Evolutionary conservation across 2,329 filamentous ascomycete genomes (phyloP).

Genomic region (Trichophyton benhamiae): DNA sequence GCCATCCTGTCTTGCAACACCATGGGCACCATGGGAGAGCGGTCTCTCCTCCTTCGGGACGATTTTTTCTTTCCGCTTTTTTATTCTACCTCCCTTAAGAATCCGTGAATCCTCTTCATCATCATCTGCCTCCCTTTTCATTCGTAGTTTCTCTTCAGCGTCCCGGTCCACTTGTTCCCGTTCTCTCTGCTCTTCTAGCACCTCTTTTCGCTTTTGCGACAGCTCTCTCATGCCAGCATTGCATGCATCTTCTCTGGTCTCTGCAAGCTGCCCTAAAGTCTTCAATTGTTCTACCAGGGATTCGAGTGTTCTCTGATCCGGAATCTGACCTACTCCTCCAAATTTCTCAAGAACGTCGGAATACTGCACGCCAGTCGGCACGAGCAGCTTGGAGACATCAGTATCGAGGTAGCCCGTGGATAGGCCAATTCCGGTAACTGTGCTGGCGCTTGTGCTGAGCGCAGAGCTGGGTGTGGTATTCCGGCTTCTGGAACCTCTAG

Average conservation of each 20-base stretch:
- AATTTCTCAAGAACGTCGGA: slow-evolving; percentile 46
- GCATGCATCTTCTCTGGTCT: slow-evolving; percentile 45
- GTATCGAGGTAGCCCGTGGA: slow-evolving; percentile 45
- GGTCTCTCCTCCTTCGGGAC: slow-evolving; percentile 49
- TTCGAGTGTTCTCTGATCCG: slow-evolving; percentile 37
- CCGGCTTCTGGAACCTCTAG: slow-evolving; percentile 45
- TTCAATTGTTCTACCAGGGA: slow-evolving; percentile 44
- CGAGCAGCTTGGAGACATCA: slow-evolving; percentile 37
- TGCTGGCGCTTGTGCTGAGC: slow-evolving; percentile 36
- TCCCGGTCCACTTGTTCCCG: slow-evolving; percentile 36
- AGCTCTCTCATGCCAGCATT: slow-evolving; percentile 49
- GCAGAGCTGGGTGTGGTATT: slow-evolving; percentile 52
- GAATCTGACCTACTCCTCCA: slow-evolving; percentile 36
- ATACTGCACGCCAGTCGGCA: slow-evolving; percentile 40
- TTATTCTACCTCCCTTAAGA: slow-evolving; percentile 52
- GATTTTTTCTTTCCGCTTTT: slow-evolving; percentile 64
- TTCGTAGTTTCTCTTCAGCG: slow-evolving; percentile 37
- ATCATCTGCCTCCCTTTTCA: slow-evolving; percentile 36
- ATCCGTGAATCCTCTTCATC: slow-evolving; percentile 34
- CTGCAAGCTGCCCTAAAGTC: slow-evolving; percentile 44
- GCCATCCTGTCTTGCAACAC: slow-evolving; percentile 52
- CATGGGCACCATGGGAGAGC: slow-evolving; percentile 50
- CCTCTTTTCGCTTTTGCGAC: slow-evolving; percentile 45
- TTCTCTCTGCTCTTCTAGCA: slow-evolving; percentile 41
- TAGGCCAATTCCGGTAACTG: slow-evolving; percentile 22